phyloP scores from a whole-genome alignment of 371 early-diverging fungal species.

The Mucor piriformis region DNA sequence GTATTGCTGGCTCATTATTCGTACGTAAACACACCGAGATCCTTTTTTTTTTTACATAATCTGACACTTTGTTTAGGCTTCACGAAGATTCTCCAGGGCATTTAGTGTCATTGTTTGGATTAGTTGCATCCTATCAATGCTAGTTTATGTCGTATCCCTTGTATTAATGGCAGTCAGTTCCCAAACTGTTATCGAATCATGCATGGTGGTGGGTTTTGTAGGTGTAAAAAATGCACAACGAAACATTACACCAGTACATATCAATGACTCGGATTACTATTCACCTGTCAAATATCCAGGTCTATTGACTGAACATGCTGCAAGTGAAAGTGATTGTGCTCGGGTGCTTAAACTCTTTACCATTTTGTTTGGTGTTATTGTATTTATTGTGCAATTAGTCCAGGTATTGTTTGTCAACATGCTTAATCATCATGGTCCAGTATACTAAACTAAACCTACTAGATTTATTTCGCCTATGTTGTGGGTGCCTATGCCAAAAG shows the following conservation, averaged over 20 bases:
- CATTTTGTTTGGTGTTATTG: conserved; percentile 20
- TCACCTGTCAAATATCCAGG: conserved; percentile 32
- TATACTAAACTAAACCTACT: neutral
- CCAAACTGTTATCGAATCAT: conserved; percentile 21
- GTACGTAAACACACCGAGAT: conserved; percentile 13
- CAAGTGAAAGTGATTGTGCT: conserved; percentile 6
- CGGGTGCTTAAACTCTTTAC: conserved; percentile 12
- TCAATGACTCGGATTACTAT: conserved; percentile 15
- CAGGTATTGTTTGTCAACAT: conserved; percentile 26
- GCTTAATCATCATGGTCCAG: no score
- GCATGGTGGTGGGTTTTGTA: conserved; percentile 29
- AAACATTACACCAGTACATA: conserved; percentile 12
- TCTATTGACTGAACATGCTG: conserved; percentile 27
- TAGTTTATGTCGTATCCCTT: conserved; percentile 22
- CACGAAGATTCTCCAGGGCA: conserved; percentile 28
- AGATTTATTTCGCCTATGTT: conserved; percentile 55
- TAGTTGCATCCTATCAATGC: conserved; percentile 18
- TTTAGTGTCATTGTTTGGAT: conserved; percentile 34
- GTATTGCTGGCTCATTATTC: conserved; percentile 26
- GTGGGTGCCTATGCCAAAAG: conserved; percentile 49
- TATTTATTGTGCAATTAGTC: conserved; percentile 21
- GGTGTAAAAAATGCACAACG: conserved; percentile 23
- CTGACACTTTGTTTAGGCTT: conserved; percentile 9
- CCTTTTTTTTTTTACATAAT: neutral
- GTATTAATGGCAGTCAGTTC: conserved; percentile 19